A percentile compares a stretch with the other conserved stretches of the same genome.
These are phyloP conservation scores for Schwanniomyces sp. DNA, from an alignment of 805 yeast species.

Conservation along the genomic window DNA sequence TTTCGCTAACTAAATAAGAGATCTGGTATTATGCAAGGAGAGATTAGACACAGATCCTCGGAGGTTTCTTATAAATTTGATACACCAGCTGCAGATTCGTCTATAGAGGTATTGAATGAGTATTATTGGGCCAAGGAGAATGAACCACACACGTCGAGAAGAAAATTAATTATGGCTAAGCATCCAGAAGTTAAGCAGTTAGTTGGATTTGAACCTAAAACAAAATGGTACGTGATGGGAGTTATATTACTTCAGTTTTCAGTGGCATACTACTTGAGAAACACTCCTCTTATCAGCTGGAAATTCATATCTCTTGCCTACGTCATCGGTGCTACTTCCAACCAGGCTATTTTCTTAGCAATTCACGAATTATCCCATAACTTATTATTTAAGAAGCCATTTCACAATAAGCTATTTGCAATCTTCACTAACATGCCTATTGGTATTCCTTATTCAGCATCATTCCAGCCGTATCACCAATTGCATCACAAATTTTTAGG, in stretches of 20 bases:
- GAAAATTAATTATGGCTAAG: constrained; percentile 69
- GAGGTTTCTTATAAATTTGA: constrained; percentile 28
- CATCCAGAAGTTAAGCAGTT: constrained; percentile 80
- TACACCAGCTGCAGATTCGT: constrained; percentile 42
- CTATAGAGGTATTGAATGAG: constrained; percentile 49
- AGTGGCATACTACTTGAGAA: constrained; percentile 59
- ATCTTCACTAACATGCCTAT: constrained; percentile 81
- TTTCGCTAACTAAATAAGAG: neutral
- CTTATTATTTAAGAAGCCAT: constrained; percentile 74
- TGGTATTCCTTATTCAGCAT: constrained; percentile 88
- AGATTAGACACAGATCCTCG: constrained; percentile 26
- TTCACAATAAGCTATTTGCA: constrained; percentile 74
- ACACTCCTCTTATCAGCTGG: constrained; percentile 52
- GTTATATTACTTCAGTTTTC: constrained; percentile 71
- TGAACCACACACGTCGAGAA: constrained; percentile 77
- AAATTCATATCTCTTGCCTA: constrained; percentile 67
- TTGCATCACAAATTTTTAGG: constrained; percentile 90
- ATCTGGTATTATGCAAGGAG: constrained; percentile 1
- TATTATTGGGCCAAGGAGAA: constrained; percentile 82
- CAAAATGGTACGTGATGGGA: constrained; percentile 68
- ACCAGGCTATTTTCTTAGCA: constrained; percentile 81
- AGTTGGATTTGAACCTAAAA: constrained; percentile 82
- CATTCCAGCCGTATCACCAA: constrained; percentile 87
- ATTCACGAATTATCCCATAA: constrained; percentile 89
- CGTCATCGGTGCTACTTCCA: constrained; percentile 80